Conservation (phyloP, 352 stramenopile genomes). For the Phytophthora lateralis region DNA sequence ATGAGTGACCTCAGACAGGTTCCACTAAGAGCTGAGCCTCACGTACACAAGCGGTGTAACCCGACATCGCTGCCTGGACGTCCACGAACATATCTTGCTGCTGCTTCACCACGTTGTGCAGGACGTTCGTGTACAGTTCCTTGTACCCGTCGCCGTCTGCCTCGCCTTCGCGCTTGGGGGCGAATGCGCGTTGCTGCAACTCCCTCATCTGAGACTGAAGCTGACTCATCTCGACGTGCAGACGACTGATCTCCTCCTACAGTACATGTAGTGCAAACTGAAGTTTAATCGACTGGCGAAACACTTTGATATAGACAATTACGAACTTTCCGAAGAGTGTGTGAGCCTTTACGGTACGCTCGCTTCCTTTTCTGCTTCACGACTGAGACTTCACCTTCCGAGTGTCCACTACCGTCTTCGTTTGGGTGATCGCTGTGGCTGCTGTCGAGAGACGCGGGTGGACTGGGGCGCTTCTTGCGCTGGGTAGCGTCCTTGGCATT, state of each 20-base stretch:
- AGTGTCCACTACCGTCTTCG: not conserved
- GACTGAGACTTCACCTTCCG: not conserved
- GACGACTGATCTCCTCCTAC: constrained; percentile 28
- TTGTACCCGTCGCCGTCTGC: constrained; percentile 4
- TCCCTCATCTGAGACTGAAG: constrained; percentile 23
- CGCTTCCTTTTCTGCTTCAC: constrained; percentile 17
- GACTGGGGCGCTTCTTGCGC: too few relatives aligned
- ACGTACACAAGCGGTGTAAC: constrained; percentile 30
- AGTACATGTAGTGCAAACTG: not conserved
- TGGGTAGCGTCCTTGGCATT: too few relatives aligned
- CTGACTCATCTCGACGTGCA: constrained; percentile 17
- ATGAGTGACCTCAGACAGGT: not conserved
- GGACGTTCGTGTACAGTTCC: constrained; percentile 13
- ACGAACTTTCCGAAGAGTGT: constrained; percentile 34
- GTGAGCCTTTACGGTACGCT: constrained; percentile 27
- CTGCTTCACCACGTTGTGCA: constrained; percentile 22
- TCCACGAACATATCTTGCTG: constrained; percentile 30
- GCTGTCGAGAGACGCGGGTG: too few relatives aligned
- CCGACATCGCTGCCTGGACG: constrained; percentile 25
- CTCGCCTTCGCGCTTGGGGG: not conserved
- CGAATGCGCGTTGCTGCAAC: constrained; percentile 25
- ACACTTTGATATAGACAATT: not conserved
- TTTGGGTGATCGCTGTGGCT: not conserved
- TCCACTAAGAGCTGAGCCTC: not conserved
- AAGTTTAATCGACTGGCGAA: not conserved